These are phyloP conservation scores for Lipomyces chichibuensis DNA, from an alignment of 805 yeast genomes.

Conservation along the genomic window DNA sequence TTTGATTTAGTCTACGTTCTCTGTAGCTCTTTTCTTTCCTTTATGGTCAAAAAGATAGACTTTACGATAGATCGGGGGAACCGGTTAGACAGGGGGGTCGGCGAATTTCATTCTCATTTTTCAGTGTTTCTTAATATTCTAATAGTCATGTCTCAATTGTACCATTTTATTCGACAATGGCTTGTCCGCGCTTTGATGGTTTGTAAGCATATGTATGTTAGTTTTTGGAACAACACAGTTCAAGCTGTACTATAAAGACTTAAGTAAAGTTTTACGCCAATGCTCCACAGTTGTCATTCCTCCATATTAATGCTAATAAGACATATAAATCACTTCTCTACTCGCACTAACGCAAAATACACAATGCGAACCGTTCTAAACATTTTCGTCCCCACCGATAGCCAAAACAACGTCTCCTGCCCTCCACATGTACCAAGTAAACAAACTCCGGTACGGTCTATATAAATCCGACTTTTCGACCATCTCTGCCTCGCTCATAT, in stretches of 20 bases:
- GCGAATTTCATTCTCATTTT: background rate
- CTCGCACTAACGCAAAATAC: background rate
- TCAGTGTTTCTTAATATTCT: background rate
- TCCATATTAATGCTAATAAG: too few species aligned
- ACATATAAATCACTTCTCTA: background rate
- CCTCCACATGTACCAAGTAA: slow-evolving; percentile 37
- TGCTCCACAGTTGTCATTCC: background rate
- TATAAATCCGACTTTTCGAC: slow-evolving; percentile 62
- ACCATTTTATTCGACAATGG: background rate
- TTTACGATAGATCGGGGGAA: background rate
- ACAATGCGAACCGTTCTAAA: background rate
- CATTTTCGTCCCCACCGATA: slow-evolving; percentile 23
- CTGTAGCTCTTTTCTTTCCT: background rate
- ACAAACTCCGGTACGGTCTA: slow-evolving; percentile 57
- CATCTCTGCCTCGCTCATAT: slow-evolving; percentile 57
- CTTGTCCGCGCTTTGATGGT: background rate
- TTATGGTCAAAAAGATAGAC: background rate
- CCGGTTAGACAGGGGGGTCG: slow-evolving; percentile 1
- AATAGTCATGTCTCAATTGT: background rate
- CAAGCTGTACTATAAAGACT: background rate
- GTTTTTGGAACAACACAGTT: background rate
- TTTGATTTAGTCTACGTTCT: background rate
- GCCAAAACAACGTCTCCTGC: slow-evolving; percentile 33
- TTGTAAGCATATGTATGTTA: background rate
- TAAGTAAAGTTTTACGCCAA: too few species aligned